Evolutionary conservation across 495 filamentous ascomycete genomes (phyloP).

Genomic region (Neurospora sp.): DNA sequence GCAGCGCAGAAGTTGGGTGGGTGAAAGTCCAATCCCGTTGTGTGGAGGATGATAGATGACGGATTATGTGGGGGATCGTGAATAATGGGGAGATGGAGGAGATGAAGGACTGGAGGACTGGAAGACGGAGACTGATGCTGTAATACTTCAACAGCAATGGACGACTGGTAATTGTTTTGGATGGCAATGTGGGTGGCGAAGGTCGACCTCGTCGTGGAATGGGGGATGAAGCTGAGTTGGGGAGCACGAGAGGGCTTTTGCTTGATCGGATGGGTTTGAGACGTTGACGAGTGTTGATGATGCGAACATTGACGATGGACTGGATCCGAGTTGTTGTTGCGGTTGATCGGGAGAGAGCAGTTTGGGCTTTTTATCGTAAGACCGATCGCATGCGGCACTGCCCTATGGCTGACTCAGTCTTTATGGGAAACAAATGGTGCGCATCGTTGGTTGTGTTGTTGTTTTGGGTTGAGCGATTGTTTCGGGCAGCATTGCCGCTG

Average conservation of each 20-base stretch:
- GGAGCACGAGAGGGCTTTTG: neutral
- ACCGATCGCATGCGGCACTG: neutral
- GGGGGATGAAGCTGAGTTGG: neutral
- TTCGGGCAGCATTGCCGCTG: neutral
- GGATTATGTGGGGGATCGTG: neutral
- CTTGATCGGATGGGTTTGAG: neutral
- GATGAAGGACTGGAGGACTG: neutral
- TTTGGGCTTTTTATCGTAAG: neutral
- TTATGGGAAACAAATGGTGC: neutral
- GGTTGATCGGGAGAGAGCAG: neutral
- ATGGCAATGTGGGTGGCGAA: neutral
- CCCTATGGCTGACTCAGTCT: neutral
- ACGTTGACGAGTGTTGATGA: neutral
- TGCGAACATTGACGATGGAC: neutral
- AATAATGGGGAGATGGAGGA: neutral
- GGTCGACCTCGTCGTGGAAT: neutral
- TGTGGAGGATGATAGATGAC: neutral
- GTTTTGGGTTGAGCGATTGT: neutral
- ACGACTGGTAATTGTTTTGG: neutral
- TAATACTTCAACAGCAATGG: neutral
- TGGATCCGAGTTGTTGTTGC: neutral
- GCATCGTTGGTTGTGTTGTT: neutral
- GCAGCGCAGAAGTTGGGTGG: neutral
- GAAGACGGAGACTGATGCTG: neutral
- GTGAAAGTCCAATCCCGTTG: neutral